phyloP scores from a whole-genome alignment of 1,284 basidiomycete genomes.

The Nidula niveotomentosa region DNA sequence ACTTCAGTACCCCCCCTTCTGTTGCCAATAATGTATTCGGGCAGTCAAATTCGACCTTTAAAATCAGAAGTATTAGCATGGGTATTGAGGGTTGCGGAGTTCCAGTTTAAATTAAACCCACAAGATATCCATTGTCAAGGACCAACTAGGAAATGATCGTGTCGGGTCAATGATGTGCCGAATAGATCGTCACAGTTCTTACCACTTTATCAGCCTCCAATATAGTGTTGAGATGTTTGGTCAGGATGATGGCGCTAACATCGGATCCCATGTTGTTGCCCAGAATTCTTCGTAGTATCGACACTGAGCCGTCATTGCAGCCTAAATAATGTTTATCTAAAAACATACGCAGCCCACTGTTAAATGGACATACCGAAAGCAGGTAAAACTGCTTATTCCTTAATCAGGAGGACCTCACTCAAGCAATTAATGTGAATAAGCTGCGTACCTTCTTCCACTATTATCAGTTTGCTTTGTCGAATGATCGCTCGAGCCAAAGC shows the following conservation, averaged over 20 bases:
- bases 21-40: constrained; percentile 61
- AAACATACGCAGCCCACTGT: constrained; percentile 19
- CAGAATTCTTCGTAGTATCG: constrained; percentile 39
- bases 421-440: not conserved
- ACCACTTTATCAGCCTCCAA: constrained; percentile 68
- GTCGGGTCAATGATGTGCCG: constrained; percentile 20
- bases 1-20: constrained; percentile 48
- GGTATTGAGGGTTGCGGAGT: not conserved
- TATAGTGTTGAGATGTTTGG: constrained; percentile 28
- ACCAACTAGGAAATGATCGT: constrained; percentile 26
- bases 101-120: constrained; percentile 14
- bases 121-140: constrained; percentile 33
- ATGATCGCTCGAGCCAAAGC: constrained; percentile 61
- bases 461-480: constrained; percentile 55
- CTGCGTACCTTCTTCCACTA: constrained; percentile 55
- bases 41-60: constrained; percentile 52
- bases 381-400: constrained; percentile 39
- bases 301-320: constrained; percentile 49
- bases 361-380: constrained; percentile 39
- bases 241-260: too few species aligned
- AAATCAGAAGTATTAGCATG: constrained; percentile 18
- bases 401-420: not conserved
- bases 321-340: constrained; percentile 44
- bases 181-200: constrained; percentile 49
- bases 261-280: too few species aligned